Evolutionary conservation across 805 yeast species (phyloP).

Genomic region (Pichia kluyveri): DNA sequence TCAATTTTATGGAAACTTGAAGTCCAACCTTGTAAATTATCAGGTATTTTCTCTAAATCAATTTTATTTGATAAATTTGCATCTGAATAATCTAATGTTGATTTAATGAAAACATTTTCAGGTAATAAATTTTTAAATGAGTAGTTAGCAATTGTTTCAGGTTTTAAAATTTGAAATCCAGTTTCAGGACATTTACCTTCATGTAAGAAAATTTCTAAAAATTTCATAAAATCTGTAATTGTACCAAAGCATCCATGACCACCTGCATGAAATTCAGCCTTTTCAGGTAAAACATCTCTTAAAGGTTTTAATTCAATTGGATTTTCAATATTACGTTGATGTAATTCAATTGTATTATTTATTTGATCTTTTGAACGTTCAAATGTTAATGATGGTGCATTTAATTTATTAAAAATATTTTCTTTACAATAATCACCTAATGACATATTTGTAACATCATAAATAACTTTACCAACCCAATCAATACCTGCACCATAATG

Average conservation of each 20-base stretch:
- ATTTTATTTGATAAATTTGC: conserved; percentile 1
- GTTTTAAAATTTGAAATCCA: conserved; percentile 1
- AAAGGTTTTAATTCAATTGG: not conserved
- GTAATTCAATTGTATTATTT: not conserved
- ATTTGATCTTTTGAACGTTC: not conserved
- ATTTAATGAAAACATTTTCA: not conserved
- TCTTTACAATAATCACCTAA: conserved; percentile 3
- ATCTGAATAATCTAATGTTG: conserved; percentile 2
- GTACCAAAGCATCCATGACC: conserved; percentile 6
- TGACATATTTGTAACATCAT: not conserved
- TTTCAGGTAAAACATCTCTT: not conserved
- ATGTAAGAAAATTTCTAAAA: conserved; percentile 6
- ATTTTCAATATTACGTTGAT: conserved; percentile 1
- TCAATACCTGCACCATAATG: conserved; percentile 5
- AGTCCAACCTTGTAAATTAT: conserved; percentile 5
- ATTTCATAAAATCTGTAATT: conserved; percentile 2
- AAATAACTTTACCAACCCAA: conserved; percentile 5
- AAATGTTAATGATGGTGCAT: conserved; percentile 2
- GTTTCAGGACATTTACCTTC: conserved; percentile 2
- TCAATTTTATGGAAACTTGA: conserved; percentile 4
- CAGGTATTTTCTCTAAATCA: not conserved
- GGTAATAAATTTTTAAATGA: conserved; percentile 5
- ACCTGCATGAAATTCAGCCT: conserved; percentile 3
- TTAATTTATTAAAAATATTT: conserved; percentile 2
- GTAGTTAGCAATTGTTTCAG: conserved; percentile 1